These are phyloP conservation scores for Murraya koenigii DNA, from an alignment of 345 rosid species.

Conservation along the genomic window DNA sequence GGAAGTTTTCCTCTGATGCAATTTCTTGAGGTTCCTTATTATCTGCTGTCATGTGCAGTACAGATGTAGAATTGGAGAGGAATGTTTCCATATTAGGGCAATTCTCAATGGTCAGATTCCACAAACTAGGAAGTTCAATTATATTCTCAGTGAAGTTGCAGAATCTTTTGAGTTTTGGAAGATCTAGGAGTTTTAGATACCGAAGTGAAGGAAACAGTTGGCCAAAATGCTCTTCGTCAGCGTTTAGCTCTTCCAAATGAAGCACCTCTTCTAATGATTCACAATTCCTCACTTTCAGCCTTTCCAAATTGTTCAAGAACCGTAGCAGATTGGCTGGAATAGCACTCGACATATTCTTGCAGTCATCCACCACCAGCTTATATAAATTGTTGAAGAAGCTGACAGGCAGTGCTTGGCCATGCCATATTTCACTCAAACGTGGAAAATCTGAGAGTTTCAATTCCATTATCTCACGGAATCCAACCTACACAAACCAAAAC, in stretches of 20 bases:
- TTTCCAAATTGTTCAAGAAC: fast-evolving
- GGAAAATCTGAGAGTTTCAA: too few relatives aligned
- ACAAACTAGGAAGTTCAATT: background rate
- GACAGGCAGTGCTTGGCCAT: too few relatives aligned
- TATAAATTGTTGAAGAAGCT: too few relatives aligned
- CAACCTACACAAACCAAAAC: too few relatives aligned
- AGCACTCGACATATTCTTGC: background rate
- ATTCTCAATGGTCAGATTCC: fast-evolving
- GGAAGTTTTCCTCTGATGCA: too few relatives aligned
- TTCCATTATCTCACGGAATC: fast-evolving
- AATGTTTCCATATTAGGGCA: background rate
- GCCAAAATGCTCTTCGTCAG: background rate
- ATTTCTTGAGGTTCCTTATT: too few relatives aligned
- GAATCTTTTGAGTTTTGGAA: background rate
- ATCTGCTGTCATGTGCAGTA: too few relatives aligned
- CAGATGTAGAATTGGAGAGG: background rate
- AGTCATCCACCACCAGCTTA: too few relatives aligned
- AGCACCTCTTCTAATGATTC: background rate
- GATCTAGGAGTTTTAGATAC: background rate
- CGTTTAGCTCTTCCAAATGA: background rate
- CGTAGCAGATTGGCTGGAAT: background rate
- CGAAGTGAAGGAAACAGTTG: background rate
- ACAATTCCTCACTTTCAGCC: background rate
- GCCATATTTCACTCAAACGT: too few relatives aligned
- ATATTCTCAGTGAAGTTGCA: background rate